phyloP scores from a whole-genome alignment of 257 asterid genomes.

The Plantago ovata region DNA sequence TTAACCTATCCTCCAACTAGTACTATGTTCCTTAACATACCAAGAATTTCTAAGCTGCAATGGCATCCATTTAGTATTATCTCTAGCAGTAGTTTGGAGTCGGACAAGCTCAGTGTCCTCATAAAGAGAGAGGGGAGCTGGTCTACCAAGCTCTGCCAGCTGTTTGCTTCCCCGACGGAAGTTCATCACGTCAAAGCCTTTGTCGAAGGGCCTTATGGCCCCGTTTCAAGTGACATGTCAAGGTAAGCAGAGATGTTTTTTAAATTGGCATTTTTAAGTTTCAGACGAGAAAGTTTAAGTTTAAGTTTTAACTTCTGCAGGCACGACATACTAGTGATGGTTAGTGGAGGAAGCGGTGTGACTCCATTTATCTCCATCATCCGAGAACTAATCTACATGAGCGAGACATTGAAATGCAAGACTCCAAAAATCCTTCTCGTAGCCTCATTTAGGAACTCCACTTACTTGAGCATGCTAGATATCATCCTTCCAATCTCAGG shows the following conservation, averaged over 20 bases:
- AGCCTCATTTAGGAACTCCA: slow-evolving; percentile 57
- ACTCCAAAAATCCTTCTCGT: slow-evolving; percentile 61
- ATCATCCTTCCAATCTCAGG: slow-evolving; percentile 58
- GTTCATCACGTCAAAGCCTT: slow-evolving; percentile 52
- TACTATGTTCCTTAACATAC: slow-evolving; percentile 67
- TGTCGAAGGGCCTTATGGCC: slow-evolving; percentile 91
- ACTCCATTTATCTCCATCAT: slow-evolving; percentile 85
- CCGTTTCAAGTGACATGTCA: slow-evolving; percentile 56
- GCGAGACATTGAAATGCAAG: slow-evolving; percentile 32
- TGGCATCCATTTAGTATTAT: slow-evolving; percentile 90
- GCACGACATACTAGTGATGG: slow-evolving; percentile 69
- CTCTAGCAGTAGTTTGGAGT: slow-evolving; percentile 70
- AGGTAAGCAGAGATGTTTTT: slow-evolving; percentile 30
- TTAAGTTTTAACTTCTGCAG: slow-evolving; percentile 25
- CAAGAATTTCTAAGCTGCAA: slow-evolving; percentile 71
- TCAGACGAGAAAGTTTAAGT: background rate
- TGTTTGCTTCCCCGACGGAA: slow-evolving; percentile 56
- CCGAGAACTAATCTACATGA: slow-evolving; percentile 51
- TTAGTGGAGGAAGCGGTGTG: slow-evolving; percentile 93
- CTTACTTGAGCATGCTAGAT: slow-evolving; percentile 62
- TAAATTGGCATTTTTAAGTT: background rate
- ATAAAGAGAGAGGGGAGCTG: slow-evolving; percentile 79
- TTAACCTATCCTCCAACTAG: slow-evolving; percentile 65
- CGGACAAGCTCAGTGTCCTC: slow-evolving; percentile 59
- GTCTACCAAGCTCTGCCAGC: slow-evolving; percentile 63